phyloP scores from a whole-genome alignment of 148 eudicot genomes.

The Vaccinium darrowii region DNA sequence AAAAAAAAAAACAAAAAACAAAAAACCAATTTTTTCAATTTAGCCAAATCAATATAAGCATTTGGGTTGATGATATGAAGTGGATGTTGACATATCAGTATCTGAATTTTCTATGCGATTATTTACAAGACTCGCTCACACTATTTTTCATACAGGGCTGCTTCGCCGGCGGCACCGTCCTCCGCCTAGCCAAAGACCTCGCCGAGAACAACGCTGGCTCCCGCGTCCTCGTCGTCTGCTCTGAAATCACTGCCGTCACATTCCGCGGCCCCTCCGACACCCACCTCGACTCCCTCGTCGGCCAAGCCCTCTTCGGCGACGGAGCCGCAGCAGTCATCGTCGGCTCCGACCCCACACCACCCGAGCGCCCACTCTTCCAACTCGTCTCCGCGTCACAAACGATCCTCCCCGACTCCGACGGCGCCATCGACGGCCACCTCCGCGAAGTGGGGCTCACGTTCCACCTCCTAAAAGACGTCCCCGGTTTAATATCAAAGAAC shows the following conservation, averaged over 20 bases:
- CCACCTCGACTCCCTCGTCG: constrained; percentile 13
- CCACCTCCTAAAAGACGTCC: constrained; percentile 17
- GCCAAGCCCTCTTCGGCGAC: constrained; percentile 11
- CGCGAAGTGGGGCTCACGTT: constrained; percentile 20
- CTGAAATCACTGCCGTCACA: constrained; percentile 1
- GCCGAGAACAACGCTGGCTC: constrained; percentile 12
- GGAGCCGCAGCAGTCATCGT: constrained; percentile 9
- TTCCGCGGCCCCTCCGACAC: constrained; percentile 9
- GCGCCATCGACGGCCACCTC: constrained; percentile 17
- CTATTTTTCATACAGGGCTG: neutral
- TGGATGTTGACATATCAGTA: too few species aligned
- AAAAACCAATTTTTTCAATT: too few species aligned
- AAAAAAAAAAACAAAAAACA: too few species aligned
- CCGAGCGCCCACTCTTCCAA: constrained; percentile 19
- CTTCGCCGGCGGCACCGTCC: constrained; percentile 7
- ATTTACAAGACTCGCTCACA: neutral
- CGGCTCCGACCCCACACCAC: neutral
- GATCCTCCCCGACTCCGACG: constrained; percentile 18
- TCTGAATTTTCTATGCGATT: too few species aligned
- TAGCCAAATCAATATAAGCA: too few species aligned
- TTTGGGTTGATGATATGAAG: too few species aligned
- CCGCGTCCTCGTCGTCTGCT: constrained; percentile 10
- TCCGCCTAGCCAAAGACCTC: constrained; percentile 12
- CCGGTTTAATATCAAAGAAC: constrained; percentile 17
- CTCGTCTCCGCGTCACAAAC: constrained; percentile 19